phyloP scores from a whole-genome alignment of 495 filamentous ascomycete species.

The Penicillium manginii region DNA sequence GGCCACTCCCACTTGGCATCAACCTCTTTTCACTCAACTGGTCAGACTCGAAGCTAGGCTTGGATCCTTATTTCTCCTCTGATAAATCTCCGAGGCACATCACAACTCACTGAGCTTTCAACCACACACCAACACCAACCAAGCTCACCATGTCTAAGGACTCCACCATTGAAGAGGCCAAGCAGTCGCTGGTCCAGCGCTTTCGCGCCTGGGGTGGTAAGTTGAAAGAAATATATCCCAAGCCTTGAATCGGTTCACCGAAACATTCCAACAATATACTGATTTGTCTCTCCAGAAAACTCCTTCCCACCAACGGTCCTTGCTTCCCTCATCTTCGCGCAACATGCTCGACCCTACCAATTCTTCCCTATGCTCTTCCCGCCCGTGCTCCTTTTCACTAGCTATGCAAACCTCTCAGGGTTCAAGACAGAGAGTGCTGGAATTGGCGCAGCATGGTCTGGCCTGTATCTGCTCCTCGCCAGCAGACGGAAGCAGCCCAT shows the following conservation, averaged over 20 bases:
- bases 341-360: conserved; percentile 76
- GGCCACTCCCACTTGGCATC: background rate
- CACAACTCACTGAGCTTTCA: background rate
- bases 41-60: background rate
- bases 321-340: conserved; percentile 76
- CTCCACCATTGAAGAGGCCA: conserved; percentile 42
- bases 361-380: conserved; percentile 78
- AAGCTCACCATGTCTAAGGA: conserved; percentile 29
- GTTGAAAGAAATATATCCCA: conserved; percentile 26
- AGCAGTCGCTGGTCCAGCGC: conserved; percentile 54
- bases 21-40: background rate
- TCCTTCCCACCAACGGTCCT: conserved; percentile 77
- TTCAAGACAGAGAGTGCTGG: conserved; percentile 85
- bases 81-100: background rate
- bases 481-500: conserved; percentile 62
- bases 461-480: conserved; percentile 80
- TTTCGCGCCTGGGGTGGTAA: conserved; percentile 75
- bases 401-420: conserved; percentile 78
- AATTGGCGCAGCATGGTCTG: conserved; percentile 82
- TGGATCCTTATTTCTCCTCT: no score
- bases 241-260: background rate
- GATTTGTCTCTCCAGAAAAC: conserved; percentile 60
- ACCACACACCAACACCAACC: background rate
- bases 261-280: background rate
- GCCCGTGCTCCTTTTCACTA: conserved; percentile 81